Evolutionary conservation across 441 rosid genomes (phyloP), one percentile per base, ranked within the genome.

Genomic region (Populus hybrid): DNA sequence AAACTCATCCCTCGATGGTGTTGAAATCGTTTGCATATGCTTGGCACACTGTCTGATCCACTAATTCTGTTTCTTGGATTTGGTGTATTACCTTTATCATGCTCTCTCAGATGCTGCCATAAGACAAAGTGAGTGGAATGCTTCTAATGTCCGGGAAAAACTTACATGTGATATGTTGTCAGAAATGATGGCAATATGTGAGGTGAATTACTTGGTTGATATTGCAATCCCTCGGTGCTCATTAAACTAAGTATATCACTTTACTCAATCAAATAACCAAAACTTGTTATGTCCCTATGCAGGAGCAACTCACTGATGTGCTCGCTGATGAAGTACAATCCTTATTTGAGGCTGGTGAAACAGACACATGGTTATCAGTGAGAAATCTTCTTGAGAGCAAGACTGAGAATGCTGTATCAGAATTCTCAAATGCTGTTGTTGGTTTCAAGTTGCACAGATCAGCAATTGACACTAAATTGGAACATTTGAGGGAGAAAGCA

Each of bases 301-400:
- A 94, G 99, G 88, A 83, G 84, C 86, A 85, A 74, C 89, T 93
- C 56, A 76, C 71, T 81, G 88, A 78, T 66, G 88, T 89, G 75
- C 87, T 95, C 18, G 81, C 79, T 69, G 89, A 42, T 83, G 93
- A 92, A 56, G 86, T 90, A 53, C 93, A 81, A 82, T 86, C 92
- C 45, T 86, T 95, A 65, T 83, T 94, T 9, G 97, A 91, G 74
- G 83, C 86, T 72, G 93, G 91, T 72, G 87, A 86, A 56, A 83
- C 77, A 31, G 97, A 88, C 74, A 90, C 97, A 3, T 93, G 94
- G 97, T 77, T 90, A 61, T 87, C 92, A 26, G 88, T 93, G 69
- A 88, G 94, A 83, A 87, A 80, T 74, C 93, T 95, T 80, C 97
- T 95, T 71, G 77, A 77, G 79, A 89, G 70, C 74, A 95, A 90